A percentile compares a stretch with the other conserved stretches of the same genome.
These are phyloP conservation scores for Rugonectria rugulosa DNA, from an alignment of 2,329 filamentous ascomycete species.

Conservation along the genomic window DNA sequence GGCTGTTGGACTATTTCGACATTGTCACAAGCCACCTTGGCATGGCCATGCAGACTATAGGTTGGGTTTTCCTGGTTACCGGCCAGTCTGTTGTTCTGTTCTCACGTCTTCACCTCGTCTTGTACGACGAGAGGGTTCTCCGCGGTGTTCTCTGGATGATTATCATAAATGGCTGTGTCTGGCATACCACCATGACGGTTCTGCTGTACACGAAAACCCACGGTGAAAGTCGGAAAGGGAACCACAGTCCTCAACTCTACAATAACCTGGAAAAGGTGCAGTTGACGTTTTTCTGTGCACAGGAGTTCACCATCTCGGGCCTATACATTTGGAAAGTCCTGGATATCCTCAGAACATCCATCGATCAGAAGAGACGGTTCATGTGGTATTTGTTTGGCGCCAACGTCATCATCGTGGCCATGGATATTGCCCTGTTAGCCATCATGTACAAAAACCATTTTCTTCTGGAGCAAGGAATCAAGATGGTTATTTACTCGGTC, in stretches of 20 bases:
- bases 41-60: constrained; percentile 32
- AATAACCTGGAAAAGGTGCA: constrained; percentile 38
- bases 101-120: constrained; percentile 66
- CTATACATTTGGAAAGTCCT: constrained; percentile 16
- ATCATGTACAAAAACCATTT: constrained; percentile 44
- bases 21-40: constrained; percentile 14
- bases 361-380: constrained; percentile 21
- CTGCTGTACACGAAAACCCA: constrained; percentile 61
- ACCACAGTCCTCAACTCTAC: constrained; percentile 31
- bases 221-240: background rate
- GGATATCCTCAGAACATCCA: constrained; percentile 17
- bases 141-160: constrained; percentile 63
- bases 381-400: constrained; percentile 39
- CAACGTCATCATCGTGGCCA: constrained; percentile 52
- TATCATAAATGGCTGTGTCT: constrained; percentile 58
- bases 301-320: constrained; percentile 13
- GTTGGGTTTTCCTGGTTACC: constrained; percentile 58
- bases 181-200: constrained; percentile 62
- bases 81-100: constrained; percentile 68
- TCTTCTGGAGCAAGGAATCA: constrained; percentile 45
- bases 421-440: constrained; percentile 49
- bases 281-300: constrained; percentile 13
- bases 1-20: constrained; percentile 51
- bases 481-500: constrained; percentile 45
- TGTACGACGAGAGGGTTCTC: constrained; percentile 56